Base-by-base conservation (phyloP, 371 early-diverging fungal species). In the Mucor irregularis region DNA sequence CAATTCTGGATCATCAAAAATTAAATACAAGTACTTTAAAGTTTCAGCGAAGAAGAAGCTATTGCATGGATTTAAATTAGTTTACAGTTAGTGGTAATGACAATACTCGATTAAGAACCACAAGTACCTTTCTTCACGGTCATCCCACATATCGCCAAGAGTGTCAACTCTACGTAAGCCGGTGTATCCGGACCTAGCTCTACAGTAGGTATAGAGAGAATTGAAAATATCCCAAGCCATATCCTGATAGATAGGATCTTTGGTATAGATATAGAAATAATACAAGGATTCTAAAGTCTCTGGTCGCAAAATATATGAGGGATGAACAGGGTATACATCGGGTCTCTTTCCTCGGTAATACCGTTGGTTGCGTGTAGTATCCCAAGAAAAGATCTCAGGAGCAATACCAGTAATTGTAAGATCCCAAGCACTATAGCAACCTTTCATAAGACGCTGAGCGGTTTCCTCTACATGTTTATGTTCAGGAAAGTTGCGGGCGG, bases 21-120 rank as follows among this genome's bases (percentile, higher is more conserved):
- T 71, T 33, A 95, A 69, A 62, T 93, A 96, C 39, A 97, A 75
- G 66, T 97, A 97, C 69, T 98, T 97, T 50, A 97, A 82, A 0
- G 97, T 96, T 67, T 98, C 99, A 0, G 93, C 94, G 64, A 92
- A 78, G 58, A 93, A 90, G 71, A 93, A 95, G 42, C 87, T 82
- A 47, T 17, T 29, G 4, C 14, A 21, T 10, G 11, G 3, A 33
- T 6, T 6, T 13, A n/a, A 13, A 19, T 14, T 8, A 5, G 7
- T 5, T 22, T 22, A 8, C n/a, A n/a, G n/a, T n/a, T n/a, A n/a
- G n/a, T n/a, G n/a, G n/a, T n/a, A n/a, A n/a, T n/a, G n/a, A n/a
- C n/a, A n/a, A n/a, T n/a, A n/a, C n/a, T n/a, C n/a, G n/a, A n/a
- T n/a, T n/a, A n/a, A n/a, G n/a, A n/a, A n/a, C n/a, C n/a, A 38